Evolutionary conservation across 148 eudicot genomes (phyloP).

Genomic region (Selenicereus undatus): DNA sequence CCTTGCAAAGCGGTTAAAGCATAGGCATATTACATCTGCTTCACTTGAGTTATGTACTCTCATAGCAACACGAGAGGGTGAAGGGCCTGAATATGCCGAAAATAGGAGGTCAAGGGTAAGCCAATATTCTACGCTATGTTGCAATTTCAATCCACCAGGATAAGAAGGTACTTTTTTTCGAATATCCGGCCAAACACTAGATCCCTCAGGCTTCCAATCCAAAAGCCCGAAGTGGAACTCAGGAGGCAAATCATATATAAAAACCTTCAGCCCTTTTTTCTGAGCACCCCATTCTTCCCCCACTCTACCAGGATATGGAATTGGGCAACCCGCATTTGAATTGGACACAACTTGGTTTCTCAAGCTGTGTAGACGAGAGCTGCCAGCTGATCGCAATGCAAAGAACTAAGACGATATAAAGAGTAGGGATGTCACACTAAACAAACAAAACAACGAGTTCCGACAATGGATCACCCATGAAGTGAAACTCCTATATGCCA

Average conservation of each 20-base stretch:
- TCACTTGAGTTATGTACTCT: conserved; percentile 82
- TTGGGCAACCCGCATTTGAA: conserved; percentile 13
- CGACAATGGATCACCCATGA: conserved; percentile 36
- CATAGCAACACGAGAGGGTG: conserved; percentile 46
- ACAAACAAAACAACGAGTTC: conserved; percentile 50
- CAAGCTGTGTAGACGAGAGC: conserved; percentile 33
- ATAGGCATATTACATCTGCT: conserved; percentile 80
- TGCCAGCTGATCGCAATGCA: conserved; percentile 51
- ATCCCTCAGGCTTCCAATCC: conserved; percentile 57
- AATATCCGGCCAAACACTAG: conserved; percentile 80
- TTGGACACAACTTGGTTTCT: conserved; percentile 24
- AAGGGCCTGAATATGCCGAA: conserved; percentile 50
- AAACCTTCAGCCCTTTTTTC: conserved; percentile 55
- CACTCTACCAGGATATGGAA: conserved; percentile 10
- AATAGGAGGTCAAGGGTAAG: conserved; percentile 79
- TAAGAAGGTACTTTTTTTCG: conserved; percentile 55
- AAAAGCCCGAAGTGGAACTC: conserved; percentile 82
- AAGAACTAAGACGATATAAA: conserved; percentile 69
- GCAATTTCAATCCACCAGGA: conserved; percentile 90
- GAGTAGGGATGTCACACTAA: conserved; percentile 44
- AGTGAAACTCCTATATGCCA: conserved; percentile 52
- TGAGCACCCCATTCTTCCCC: background rate
- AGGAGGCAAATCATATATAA: conserved; percentile 86
- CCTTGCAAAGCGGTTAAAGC: conserved; percentile 63
- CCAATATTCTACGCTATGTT: conserved; percentile 98